Evolutionary conservation across 768 basidiomycete species (phyloP).

Genomic region (Hygrophorus russula): DNA sequence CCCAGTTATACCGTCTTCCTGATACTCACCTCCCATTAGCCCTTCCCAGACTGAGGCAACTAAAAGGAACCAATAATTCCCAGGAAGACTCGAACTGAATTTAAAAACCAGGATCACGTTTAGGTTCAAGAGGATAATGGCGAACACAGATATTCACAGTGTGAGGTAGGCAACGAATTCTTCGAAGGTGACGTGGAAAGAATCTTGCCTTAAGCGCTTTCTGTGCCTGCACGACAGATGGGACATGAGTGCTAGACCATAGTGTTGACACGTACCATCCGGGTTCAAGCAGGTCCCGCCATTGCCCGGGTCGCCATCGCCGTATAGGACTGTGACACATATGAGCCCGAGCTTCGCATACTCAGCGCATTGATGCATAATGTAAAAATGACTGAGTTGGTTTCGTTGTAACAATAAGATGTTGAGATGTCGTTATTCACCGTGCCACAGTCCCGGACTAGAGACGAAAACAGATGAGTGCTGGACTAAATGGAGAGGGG

Average conservation of each 20-base stretch:
- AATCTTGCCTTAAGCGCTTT: conserved; percentile 9
- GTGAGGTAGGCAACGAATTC: no score
- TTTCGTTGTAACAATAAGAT: conserved; percentile 33
- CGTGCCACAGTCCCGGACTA: conserved; percentile 28
- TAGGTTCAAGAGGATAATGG: not conserved
- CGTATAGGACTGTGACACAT: conserved; percentile 47
- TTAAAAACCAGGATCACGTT: conserved; percentile 3
- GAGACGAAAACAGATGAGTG: not conserved
- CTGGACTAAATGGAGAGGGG: not conserved
- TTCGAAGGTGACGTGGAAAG: no score
- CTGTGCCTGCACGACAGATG: not conserved
- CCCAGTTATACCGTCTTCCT: not conserved
- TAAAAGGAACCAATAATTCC: conserved; percentile 5
- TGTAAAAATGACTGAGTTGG: conserved; percentile 25
- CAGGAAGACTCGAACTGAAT: conserved; percentile 1
- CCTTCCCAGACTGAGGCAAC: conserved; percentile 1
- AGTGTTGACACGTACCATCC: conserved; percentile 18
- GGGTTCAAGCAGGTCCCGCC: conserved; percentile 28
- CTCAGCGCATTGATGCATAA: conserved; percentile 34
- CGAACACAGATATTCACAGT: conserved; percentile 2
- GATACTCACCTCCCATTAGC: conserved; percentile 2
- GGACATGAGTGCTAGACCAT: not conserved
- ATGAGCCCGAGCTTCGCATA: conserved; percentile 48
- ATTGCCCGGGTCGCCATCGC: conserved; percentile 37
- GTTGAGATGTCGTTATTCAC: conserved; percentile 28